A percentile compares a stretch with the other conserved stretches of the same genome.
Evolutionary conservation across 352 stramenopile species (phyloP).

Genomic region (Globisporangium lucens): DNA sequence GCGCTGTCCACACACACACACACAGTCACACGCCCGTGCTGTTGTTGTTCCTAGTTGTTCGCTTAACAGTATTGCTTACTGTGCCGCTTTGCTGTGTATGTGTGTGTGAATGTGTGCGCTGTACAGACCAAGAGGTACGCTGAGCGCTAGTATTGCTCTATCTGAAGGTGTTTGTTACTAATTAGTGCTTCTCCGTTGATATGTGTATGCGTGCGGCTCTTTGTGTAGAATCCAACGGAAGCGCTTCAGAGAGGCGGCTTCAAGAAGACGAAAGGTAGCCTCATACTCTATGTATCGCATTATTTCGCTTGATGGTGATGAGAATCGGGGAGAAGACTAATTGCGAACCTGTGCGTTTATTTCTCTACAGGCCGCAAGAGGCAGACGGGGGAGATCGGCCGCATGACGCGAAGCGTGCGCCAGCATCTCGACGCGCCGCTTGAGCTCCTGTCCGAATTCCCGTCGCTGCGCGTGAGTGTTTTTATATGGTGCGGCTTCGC

Average conservation of each 20-base stretch:
- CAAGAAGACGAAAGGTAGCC: conserved; percentile 72
- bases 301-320: neutral
- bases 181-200: too few species aligned
- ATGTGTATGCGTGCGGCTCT: neutral
- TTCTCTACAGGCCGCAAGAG: conserved; percentile 52
- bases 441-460: conserved; percentile 65
- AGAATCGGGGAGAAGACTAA: neutral
- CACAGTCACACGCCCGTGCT: neutral
- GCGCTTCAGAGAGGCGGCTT: conserved; percentile 57
- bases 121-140: conserved; percentile 49
- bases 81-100: neutral
- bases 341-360: neutral
- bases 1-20: neutral
- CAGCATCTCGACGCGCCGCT: conserved; percentile 73
- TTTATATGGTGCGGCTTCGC: neutral
- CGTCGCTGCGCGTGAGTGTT: conserved; percentile 40
- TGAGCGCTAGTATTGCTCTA: neutral
- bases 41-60: neutral
- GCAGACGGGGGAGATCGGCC: conserved; percentile 44
- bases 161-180: neutral
- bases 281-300: neutral
- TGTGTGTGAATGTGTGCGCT: neutral
- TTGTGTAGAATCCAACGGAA: conserved; percentile 47
- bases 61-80: neutral
- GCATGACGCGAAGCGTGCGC: conserved; percentile 77